These are phyloP conservation scores for Mitragyna speciosa DNA, from an alignment of 257 asterid genomes.

Conservation along the genomic window DNA sequence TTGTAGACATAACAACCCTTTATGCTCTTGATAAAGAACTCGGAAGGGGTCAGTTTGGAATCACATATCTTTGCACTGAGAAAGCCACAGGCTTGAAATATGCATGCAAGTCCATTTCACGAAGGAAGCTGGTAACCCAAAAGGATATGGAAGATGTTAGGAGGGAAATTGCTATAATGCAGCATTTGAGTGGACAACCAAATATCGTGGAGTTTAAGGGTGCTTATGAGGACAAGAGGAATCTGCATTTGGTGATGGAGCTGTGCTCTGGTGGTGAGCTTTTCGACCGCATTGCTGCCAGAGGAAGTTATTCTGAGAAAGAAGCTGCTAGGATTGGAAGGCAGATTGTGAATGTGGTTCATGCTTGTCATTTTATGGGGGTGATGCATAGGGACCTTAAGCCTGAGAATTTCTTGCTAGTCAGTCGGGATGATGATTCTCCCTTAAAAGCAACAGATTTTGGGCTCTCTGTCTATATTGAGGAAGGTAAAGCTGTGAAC, in stretches of 20 bases:
- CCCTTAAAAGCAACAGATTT: slow-evolving; percentile 43
- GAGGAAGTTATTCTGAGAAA: slow-evolving; percentile 46
- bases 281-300: slow-evolving; percentile 38
- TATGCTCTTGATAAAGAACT: slow-evolving; percentile 40
- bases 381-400: slow-evolving; percentile 47
- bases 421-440: slow-evolving; percentile 30
- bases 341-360: slow-evolving; percentile 46
- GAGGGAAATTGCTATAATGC: slow-evolving; percentile 39
- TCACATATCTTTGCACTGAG: slow-evolving; percentile 43
- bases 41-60: slow-evolving; percentile 48
- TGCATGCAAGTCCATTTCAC: slow-evolving; percentile 45
- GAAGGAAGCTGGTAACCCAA: slow-evolving; percentile 27
- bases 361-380: slow-evolving; percentile 49
- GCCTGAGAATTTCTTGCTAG: slow-evolving; percentile 50
- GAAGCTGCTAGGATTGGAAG: slow-evolving; percentile 47
- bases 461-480: slow-evolving; percentile 48
- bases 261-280: slow-evolving; percentile 46
- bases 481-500: slow-evolving; percentile 29
- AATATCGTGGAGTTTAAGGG: slow-evolving; percentile 45
- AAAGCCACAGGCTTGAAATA: slow-evolving; percentile 28
- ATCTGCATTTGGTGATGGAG: slow-evolving; percentile 43
- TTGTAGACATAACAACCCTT: slow-evolving; percentile 25
- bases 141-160: slow-evolving; percentile 37
- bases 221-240: slow-evolving; percentile 37
- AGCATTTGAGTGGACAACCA: slow-evolving; percentile 47